Evolutionary conservation across 164 flowering plant species (phyloP).

Genomic region (Vitis riparia): DNA sequence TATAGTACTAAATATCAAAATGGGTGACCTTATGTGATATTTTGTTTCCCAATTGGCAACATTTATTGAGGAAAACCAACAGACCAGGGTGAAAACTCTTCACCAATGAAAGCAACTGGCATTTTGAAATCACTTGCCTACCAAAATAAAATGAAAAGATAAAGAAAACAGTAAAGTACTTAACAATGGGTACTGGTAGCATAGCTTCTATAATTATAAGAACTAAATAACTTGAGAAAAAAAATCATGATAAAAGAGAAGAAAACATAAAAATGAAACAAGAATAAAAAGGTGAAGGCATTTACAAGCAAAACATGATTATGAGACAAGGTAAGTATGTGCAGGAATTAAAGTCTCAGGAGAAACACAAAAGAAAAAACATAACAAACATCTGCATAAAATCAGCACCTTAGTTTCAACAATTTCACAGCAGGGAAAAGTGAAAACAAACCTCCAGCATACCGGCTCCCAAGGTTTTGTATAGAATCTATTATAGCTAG

Average conservation of each 20-base stretch:
- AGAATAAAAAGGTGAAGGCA: not conserved
- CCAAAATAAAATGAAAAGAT: not conserved
- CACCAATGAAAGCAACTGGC: not conserved
- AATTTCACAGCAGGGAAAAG: not conserved
- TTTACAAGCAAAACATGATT: not conserved
- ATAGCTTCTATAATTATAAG: not conserved
- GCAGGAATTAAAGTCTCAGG: not conserved
- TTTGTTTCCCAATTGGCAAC: not conserved
- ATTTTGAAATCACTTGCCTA: not conserved
- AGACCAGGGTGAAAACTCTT: no score
- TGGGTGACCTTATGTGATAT: not conserved
- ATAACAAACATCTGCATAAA: not conserved
- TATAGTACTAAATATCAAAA: not conserved
- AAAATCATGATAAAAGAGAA: no score
- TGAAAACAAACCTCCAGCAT: conserved; percentile 80
- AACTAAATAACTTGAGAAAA: no score
- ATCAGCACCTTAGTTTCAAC: not conserved
- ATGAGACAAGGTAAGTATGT: not conserved
- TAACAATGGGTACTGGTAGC: not conserved
- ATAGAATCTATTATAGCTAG: conserved; percentile 89
- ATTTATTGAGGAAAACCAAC: no score
- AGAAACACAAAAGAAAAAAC: not conserved
- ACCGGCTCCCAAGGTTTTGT: conserved; percentile 61
- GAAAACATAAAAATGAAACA: not conserved
- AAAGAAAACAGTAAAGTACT: not conserved